A percentile compares a stretch with the other conserved stretches of the same genome.
These are phyloP conservation scores for Globisporangium iwayamae DNA, from an alignment of 352 stramenopile genomes.

Conservation along the genomic window DNA sequence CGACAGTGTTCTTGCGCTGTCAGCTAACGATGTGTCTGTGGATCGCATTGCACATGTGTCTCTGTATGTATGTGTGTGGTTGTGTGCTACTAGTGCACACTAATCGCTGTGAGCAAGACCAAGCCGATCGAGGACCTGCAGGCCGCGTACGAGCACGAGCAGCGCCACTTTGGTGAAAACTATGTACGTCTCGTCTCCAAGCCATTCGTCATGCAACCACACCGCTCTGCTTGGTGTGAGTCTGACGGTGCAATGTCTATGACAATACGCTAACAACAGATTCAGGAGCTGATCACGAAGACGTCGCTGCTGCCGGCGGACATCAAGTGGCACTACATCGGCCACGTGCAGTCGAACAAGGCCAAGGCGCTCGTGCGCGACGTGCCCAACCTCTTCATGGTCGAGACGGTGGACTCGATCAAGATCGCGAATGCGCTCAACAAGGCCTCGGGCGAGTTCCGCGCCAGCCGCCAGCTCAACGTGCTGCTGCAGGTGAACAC, in stretches of 20 bases:
- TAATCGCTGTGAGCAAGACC: slow-evolving; percentile 95
- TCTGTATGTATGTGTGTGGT: neutral
- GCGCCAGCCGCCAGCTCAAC: slow-evolving; percentile 75
- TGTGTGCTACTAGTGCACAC: slow-evolving; percentile 38
- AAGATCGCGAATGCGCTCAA: slow-evolving; percentile 98
- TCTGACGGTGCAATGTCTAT: neutral
- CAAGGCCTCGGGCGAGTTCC: slow-evolving; percentile 69
- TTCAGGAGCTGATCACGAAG: slow-evolving; percentile 97
- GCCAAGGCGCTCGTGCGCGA: slow-evolving; percentile 88
- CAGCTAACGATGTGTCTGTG: neutral
- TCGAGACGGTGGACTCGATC: slow-evolving; percentile 96
- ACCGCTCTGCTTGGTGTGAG: no score
- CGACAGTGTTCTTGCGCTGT: neutral
- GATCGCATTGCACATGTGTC: neutral
- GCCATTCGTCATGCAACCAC: slow-evolving; percentile 4
- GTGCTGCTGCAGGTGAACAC: slow-evolving; percentile 99
- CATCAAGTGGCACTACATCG: slow-evolving; percentile 98
- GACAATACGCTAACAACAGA: slow-evolving; percentile 25
- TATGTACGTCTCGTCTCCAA: slow-evolving; percentile 71
- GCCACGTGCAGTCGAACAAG: slow-evolving; percentile 98
- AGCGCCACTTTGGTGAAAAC: slow-evolving; percentile 98
- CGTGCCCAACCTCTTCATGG: slow-evolving; percentile 91
- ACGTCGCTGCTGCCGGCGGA: slow-evolving; percentile 79
- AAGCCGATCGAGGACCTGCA: slow-evolving; percentile 89
- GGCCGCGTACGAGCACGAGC: slow-evolving; percentile 88